These are phyloP conservation scores for Begonia masoniana DNA, from an alignment of 306 rosid genomes.

Conservation along the genomic window DNA sequence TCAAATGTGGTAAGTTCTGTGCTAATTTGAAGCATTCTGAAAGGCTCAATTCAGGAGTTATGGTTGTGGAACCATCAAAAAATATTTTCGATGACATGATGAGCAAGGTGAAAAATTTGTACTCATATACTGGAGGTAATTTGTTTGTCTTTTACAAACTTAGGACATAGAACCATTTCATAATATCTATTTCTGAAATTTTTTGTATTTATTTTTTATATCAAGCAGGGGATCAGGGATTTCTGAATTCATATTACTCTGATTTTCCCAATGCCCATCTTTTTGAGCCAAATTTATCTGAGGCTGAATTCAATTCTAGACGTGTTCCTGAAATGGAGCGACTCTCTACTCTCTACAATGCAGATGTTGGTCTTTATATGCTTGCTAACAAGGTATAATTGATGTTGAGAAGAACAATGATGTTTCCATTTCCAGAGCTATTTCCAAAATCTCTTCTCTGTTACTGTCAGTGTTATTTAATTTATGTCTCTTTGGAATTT, in stretches of 20 bases:
- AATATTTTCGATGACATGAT: conserved; percentile 80
- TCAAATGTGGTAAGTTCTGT: conserved; percentile 83
- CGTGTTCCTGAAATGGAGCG: conserved; percentile 84
- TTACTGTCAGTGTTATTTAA: too few relatives aligned
- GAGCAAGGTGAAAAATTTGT: conserved; percentile 57
- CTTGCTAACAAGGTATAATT: conserved; percentile 88
- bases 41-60: conserved; percentile 94
- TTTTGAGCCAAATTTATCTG: conserved; percentile 64
- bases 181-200: too few relatives aligned
- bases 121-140: conserved; percentile 89
- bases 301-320: conserved; percentile 46
- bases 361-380: conserved; percentile 99
- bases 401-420: not conserved
- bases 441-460: too few relatives aligned
- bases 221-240: conserved; percentile 90
- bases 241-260: conserved; percentile 86
- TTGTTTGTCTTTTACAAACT: not conserved
- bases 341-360: conserved; percentile 89
- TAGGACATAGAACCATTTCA: too few relatives aligned
- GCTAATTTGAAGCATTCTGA: conserved; percentile 99
- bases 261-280: conserved; percentile 82
- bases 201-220: not conserved
- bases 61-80: conserved; percentile 90
- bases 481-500: too few relatives aligned
- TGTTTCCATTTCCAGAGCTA: too few relatives aligned